These are phyloP conservation scores for Rubia occidens DNA, from an alignment of 305 asterid species.

Conservation along the genomic window DNA sequence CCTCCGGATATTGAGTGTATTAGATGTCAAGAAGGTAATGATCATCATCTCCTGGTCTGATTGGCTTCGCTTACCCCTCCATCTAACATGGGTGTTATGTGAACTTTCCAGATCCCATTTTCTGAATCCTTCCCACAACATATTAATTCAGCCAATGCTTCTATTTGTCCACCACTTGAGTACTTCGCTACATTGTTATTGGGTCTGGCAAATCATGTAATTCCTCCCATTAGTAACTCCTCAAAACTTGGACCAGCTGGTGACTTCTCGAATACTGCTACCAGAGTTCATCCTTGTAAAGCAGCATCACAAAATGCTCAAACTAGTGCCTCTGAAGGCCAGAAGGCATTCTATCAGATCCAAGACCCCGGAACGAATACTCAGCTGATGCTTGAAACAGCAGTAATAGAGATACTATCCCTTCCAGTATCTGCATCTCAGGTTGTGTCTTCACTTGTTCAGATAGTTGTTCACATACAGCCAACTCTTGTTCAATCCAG, in stretches of 20 bases:
- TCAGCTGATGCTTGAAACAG: conserved; percentile 91
- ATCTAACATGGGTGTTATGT: conserved; percentile 13
- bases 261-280: conserved; percentile 38
- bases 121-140: conserved; percentile 95
- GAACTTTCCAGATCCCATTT: conserved; percentile 65
- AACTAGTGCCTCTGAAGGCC: conserved; percentile 53
- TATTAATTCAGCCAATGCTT: conserved; percentile 64
- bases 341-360: conserved; percentile 82
- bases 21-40: conserved; percentile 76
- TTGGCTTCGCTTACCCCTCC: conserved; percentile 12
- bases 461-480: conserved; percentile 93
- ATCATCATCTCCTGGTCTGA: conserved; percentile 5
- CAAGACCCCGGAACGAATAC: conserved; percentile 97
- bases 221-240: conserved; percentile 68
- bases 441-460: conserved; percentile 84
- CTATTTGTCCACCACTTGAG: conserved; percentile 78
- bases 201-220: conserved; percentile 80
- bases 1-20: conserved; percentile 63
- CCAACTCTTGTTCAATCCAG: conserved; percentile 89
- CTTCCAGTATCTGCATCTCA: conserved; percentile 80
- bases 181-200: conserved; percentile 81
- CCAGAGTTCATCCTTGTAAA: conserved; percentile 45
- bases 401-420: conserved; percentile 88
- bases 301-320: conserved; percentile 51
- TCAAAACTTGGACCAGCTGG: conserved; percentile 52